Evolutionary conservation across 495 filamentous ascomycete genomes (phyloP).

Genomic region (Daldinia decipiens): DNA sequence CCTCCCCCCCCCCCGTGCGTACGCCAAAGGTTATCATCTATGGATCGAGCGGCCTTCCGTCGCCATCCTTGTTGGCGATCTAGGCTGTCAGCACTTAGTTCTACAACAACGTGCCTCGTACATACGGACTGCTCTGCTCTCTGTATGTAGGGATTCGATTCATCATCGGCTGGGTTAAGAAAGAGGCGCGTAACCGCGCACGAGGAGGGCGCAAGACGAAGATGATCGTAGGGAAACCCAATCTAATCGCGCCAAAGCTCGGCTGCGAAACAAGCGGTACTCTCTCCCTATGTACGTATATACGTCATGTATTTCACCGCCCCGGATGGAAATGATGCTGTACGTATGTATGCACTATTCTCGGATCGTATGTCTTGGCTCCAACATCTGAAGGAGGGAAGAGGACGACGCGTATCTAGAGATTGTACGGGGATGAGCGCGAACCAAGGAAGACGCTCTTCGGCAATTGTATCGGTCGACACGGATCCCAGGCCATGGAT

Average conservation of each 20-base stretch:
- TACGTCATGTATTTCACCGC: conserved; percentile 3
- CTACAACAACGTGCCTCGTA: background rate
- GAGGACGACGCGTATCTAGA: conserved; percentile 20
- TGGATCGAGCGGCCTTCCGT: background rate
- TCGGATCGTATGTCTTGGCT: conserved; percentile 2
- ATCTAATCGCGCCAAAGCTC: conserved; percentile 22
- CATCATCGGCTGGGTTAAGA: background rate
- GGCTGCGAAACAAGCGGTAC: background rate
- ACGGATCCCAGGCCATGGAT: background rate
- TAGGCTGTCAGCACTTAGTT: conserved; percentile 4
- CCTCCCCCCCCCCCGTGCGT: background rate
- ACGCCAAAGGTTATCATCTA: background rate
- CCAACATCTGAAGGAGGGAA: background rate
- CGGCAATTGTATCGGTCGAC: conserved; percentile 12
- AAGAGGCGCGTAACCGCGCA: background rate
- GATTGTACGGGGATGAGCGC: background rate
- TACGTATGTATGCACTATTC: background rate
- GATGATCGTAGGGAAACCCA: background rate
- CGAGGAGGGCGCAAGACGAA: background rate
- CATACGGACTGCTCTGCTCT: background rate
- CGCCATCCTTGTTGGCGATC: conserved; percentile 7
- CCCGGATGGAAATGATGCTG: background rate
- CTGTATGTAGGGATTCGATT: background rate
- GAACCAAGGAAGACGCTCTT: conserved; percentile 1
- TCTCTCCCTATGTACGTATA: background rate